phyloP scores from a whole-genome alignment of 345 rosid genomes.

The Carallia pectinifolia region DNA sequence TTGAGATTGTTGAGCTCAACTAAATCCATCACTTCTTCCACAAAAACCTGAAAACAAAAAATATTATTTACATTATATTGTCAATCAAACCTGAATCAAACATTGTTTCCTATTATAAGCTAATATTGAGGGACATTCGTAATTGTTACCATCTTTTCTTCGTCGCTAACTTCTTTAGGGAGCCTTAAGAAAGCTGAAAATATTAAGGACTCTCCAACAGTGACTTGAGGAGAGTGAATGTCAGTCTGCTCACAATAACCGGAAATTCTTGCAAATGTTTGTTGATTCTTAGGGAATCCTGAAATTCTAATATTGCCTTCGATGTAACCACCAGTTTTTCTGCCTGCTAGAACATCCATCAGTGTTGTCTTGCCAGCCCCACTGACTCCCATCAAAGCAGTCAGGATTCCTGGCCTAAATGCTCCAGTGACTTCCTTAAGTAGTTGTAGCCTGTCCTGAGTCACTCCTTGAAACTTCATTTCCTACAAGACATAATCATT shows the following conservation, averaged over 20 bases:
- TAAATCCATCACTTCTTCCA: slow-evolving; percentile 51
- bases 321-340: slow-evolving; percentile 85
- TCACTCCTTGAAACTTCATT: slow-evolving; percentile 80
- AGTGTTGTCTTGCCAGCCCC: slow-evolving; percentile 99
- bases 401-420: slow-evolving; percentile 87
- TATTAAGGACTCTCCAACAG: slow-evolving; percentile 73
- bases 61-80: not conserved
- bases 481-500: slow-evolving; percentile 38
- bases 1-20: slow-evolving; percentile 41
- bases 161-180: slow-evolving; percentile 62
- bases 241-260: slow-evolving; percentile 90
- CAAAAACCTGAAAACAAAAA: slow-evolving; percentile 36
- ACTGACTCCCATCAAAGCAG: slow-evolving; percentile 94
- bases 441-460: slow-evolving; percentile 65
- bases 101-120: not conserved
- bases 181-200: slow-evolving; percentile 87
- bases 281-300: slow-evolving; percentile 57
- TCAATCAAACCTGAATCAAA: not conserved
- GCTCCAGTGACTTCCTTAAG: slow-evolving; percentile 73
- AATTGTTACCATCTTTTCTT: slow-evolving; percentile 64
- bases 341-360: slow-evolving; percentile 96
- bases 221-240: slow-evolving; percentile 91
- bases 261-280: slow-evolving; percentile 90
- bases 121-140: not conserved
- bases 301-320: slow-evolving; percentile 87